Evolutionary conservation across 23 red algal species (phyloP).

Genomic region (Gracilaria domingensis): DNA sequence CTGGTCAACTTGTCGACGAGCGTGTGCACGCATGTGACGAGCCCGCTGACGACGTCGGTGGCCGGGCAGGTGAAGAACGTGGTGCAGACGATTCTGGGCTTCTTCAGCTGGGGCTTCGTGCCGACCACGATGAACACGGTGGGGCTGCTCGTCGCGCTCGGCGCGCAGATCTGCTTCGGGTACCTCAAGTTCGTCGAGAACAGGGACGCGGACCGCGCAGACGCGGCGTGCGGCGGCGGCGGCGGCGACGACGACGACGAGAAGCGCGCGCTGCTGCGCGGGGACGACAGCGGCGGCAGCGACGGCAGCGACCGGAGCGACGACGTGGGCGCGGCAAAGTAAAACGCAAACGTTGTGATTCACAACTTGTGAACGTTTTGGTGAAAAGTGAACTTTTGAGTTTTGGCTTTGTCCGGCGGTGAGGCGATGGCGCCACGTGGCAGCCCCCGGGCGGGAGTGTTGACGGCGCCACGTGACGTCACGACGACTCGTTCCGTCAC

Average conservation of each 20-base stretch:
- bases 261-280: background rate
- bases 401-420: no score
- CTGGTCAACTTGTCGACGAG: slow-evolving; percentile 93
- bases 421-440: no score
- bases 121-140: slow-evolving; percentile 81
- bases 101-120: slow-evolving; percentile 91
- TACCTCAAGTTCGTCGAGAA: slow-evolving; percentile 80
- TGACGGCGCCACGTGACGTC: background rate
- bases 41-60: slow-evolving; percentile 87
- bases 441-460: no score
- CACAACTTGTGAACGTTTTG: no score
- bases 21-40: slow-evolving; percentile 91
- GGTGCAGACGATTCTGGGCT: slow-evolving; percentile 90
- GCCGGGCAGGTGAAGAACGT: slow-evolving; percentile 97
- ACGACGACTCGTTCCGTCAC: background rate
- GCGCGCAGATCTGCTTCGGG: slow-evolving; percentile 79
- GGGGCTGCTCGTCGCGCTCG: slow-evolving; percentile 87
- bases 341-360: no score
- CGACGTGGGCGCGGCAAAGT: no score
- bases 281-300: background rate
- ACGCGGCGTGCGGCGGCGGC: background rate
- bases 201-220: background rate
- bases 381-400: no score
- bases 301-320: background rate
- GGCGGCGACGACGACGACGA: background rate